Evolutionary conservation across 805 yeast species (phyloP), one percentile per base, ranked within the genome.

Genomic region (Wickerhamiella azymoides): DNA sequence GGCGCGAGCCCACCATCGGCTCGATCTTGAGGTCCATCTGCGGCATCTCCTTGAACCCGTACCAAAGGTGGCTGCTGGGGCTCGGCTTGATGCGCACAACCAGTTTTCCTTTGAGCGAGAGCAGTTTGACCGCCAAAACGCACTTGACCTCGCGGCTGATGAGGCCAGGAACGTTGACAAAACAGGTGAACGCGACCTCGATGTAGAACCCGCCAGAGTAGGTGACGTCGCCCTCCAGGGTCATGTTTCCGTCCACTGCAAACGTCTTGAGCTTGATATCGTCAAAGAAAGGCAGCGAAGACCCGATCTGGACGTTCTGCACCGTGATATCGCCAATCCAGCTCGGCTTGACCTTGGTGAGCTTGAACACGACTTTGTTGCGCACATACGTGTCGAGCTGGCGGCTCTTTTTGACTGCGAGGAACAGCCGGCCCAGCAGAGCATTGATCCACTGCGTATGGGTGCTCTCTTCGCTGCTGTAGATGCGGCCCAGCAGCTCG

Each of bases 361-460:
- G 65, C 61, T 86, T 86, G 54, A 77, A 77, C 49, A 76, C 73
- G 21, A 92, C 70, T 57, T 73, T 80, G 2, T 66, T 63, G 42
- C 73, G 69, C 38, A 88, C 67, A 42, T 69, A 71, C 41, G 70
- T 66, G 43, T 79, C 78, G 54, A 86, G 70, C 11, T 69, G 67
- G 10, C 75, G 76, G 0, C 97, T 86, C 41, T 76, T 71, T 54
- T 86, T 85, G 5, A 84, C 62, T 0, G 85, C 73, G 35, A 92
- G 64, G 56, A 88, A 92, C 10, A 89, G 52, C 47, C 98, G 69
- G 0, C 97, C 97, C 11, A 83, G 53, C 2, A 88, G 50, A 0
- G 95, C 96, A 62, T 92, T 92, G 18, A 92, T 61, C 98, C 97
- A 92, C 56, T 83, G 77, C 0, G 93, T 77, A 18, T 84, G 80